Evolutionary conservation across 768 basidiomycete species (phyloP).

Genomic region (Tylopilus balloui): DNA sequence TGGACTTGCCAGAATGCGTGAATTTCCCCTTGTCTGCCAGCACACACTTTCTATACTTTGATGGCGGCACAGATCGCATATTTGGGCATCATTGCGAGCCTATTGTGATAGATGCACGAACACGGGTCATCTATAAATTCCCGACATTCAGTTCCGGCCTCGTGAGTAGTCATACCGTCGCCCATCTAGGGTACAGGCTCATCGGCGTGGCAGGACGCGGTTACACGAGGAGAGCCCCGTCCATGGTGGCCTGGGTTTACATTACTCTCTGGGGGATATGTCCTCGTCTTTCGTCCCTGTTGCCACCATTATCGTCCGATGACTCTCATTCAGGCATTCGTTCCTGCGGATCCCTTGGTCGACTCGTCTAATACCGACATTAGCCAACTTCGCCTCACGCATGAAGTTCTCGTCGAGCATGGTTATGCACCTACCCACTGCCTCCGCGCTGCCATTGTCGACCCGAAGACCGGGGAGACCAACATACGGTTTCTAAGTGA

Average conservation of each 20-base stretch:
- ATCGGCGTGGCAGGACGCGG: conserved; percentile 4
- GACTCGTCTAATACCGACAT: neutral
- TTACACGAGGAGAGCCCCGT: neutral
- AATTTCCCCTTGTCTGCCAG: conserved; percentile 16
- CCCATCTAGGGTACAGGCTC: neutral
- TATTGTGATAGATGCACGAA: conserved; percentile 16
- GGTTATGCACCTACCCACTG: conserved; percentile 4
- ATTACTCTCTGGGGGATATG: conserved; percentile 8
- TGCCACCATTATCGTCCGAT: neutral
- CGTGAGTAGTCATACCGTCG: conserved; percentile 6
- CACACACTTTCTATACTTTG: conserved; percentile 15
- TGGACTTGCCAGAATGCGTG: conserved; percentile 16
- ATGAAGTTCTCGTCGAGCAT: conserved; percentile 11
- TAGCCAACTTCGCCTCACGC: conserved; percentile 16
- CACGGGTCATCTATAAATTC: conserved; percentile 15
- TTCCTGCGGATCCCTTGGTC: conserved; percentile 2
- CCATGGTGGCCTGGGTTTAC: conserved; percentile 12
- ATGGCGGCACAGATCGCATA: conserved; percentile 13
- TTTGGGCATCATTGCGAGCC: conserved; percentile 10
- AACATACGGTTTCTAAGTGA: conserved; percentile 12
- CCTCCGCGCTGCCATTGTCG: conserved; percentile 14
- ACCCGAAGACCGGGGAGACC: conserved; percentile 10
- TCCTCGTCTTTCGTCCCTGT: conserved; percentile 17
- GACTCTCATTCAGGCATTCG: conserved; percentile 20
- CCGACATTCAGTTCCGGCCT: conserved; percentile 11